Conservation (phyloP, 805 yeast species). For the Pichia manshurica region DNA sequence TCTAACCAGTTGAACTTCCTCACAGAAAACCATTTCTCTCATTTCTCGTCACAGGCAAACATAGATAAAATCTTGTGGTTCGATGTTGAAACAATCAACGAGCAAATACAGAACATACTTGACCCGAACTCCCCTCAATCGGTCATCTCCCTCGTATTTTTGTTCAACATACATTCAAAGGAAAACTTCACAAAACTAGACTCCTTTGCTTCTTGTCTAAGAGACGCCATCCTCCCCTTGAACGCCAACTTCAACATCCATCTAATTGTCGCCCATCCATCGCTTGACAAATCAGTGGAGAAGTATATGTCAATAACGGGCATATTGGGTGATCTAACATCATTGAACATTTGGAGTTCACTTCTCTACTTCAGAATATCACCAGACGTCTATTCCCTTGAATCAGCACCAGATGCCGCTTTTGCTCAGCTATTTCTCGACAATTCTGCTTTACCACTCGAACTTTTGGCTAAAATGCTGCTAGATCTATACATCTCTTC, state of each 20-base stretch:
- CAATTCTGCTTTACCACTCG: constrained; percentile 39
- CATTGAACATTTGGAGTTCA: constrained; percentile 9
- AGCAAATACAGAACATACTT: neutral
- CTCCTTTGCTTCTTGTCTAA: neutral
- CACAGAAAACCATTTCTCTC: constrained; percentile 22
- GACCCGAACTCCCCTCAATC: neutral
- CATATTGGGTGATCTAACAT: constrained; percentile 23
- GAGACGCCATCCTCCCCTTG: neutral
- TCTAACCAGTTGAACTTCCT: constrained; percentile 24
- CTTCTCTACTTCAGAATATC: constrained; percentile 34
- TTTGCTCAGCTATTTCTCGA: constrained; percentile 5
- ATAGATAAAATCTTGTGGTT: constrained; percentile 29
- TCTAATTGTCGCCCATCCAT: constrained; percentile 6
- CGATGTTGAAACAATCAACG: constrained; percentile 15
- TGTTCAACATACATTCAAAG: constrained; percentile 2
- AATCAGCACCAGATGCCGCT: constrained; percentile 23
- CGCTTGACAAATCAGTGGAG: constrained; percentile 13
- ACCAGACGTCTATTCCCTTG: constrained; percentile 39
- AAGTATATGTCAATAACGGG: constrained; percentile 22
- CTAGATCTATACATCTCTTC: constrained; percentile 38
- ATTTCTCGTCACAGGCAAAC: constrained; percentile 21
- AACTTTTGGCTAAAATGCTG: constrained; percentile 44
- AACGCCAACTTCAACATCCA: neutral
- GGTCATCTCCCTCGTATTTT: constrained; percentile 16
- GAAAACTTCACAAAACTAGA: constrained; percentile 2